Evolutionary conservation across 148 eudicot species (phyloP).

Genomic region (Diospyros kaki): DNA sequence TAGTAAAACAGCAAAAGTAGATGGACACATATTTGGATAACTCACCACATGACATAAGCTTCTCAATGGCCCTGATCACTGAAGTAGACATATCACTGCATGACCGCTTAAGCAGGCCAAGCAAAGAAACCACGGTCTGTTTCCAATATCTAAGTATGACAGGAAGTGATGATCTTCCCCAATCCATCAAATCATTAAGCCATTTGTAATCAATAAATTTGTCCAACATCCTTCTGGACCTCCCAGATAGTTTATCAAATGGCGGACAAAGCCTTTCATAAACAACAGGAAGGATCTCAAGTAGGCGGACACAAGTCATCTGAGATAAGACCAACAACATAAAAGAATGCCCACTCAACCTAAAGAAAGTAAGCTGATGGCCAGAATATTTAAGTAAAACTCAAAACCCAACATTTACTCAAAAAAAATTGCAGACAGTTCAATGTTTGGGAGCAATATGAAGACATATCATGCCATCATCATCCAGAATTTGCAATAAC

Average conservation of each 20-base stretch:
- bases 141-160: slow-evolving; percentile 88
- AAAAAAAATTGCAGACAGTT: too few relatives aligned
- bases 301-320: slow-evolving; percentile 93
- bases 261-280: slow-evolving; percentile 39
- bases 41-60: slow-evolving; percentile 65
- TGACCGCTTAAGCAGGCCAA: slow-evolving; percentile 49
- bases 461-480: too few relatives aligned
- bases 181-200: slow-evolving; percentile 80
- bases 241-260: slow-evolving; percentile 22
- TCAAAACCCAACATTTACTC: neutral
- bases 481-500: too few relatives aligned
- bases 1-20: slow-evolving; percentile 2
- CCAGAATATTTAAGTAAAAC: neutral
- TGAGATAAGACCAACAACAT: slow-evolving; percentile 37
- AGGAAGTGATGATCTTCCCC: slow-evolving; percentile 82
- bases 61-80: slow-evolving; percentile 47
- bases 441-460: too few relatives aligned
- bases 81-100: slow-evolving; percentile 38
- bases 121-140: slow-evolving; percentile 55
- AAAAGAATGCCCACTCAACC: neutral
- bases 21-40: slow-evolving; percentile 10
- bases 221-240: slow-evolving; percentile 24
- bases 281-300: slow-evolving; percentile 73
- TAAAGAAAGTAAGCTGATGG: slow-evolving; percentile 6
- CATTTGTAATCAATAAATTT: slow-evolving; percentile 41